These are phyloP conservation scores for Fraxinus platypoda DNA, from an alignment of 305 asterid species.

Conservation along the genomic window DNA sequence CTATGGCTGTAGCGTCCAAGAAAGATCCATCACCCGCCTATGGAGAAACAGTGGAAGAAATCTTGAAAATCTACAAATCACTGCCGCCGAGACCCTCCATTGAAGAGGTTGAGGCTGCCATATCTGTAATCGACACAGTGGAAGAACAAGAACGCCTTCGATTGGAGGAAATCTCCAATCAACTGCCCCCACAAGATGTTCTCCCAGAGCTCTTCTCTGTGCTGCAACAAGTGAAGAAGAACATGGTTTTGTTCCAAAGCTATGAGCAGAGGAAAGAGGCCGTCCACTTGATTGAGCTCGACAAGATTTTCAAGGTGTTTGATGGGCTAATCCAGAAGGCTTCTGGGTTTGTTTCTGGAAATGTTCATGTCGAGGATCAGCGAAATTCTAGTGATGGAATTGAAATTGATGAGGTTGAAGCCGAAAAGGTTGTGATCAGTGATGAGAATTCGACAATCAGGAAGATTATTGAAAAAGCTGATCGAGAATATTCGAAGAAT, in stretches of 20 bases:
- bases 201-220: conserved; percentile 56
- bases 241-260: conserved; percentile 45
- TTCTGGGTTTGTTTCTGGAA: conserved; percentile 60
- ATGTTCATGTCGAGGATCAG: conserved; percentile 17
- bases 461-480: conserved; percentile 4
- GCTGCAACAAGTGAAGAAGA: conserved; percentile 44
- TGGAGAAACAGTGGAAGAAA: conserved; percentile 52
- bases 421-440: conserved; percentile 18
- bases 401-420: conserved; percentile 29
- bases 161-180: conserved; percentile 50
- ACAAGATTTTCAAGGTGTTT: conserved; percentile 50
- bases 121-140: conserved; percentile 50
- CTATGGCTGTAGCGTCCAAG: conserved; percentile 27
- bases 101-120: conserved; percentile 66
- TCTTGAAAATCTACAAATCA: conserved; percentile 55
- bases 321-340: conserved; percentile 63
- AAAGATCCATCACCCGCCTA: conserved; percentile 34
- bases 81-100: conserved; percentile 68
- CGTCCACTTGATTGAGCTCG: conserved; percentile 52
- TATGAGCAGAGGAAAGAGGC: conserved; percentile 70
- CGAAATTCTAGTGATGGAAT: conserved; percentile 23
- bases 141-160: conserved; percentile 45
- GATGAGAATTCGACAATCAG: conserved; percentile 27
- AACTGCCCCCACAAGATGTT: conserved; percentile 34
- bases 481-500: conserved; percentile 27